A percentile compares a stretch with the other conserved stretches of the same genome.
Conservation (phyloP, 73 alveolate genomes). For the Blepharisma japonicum region DNA sequence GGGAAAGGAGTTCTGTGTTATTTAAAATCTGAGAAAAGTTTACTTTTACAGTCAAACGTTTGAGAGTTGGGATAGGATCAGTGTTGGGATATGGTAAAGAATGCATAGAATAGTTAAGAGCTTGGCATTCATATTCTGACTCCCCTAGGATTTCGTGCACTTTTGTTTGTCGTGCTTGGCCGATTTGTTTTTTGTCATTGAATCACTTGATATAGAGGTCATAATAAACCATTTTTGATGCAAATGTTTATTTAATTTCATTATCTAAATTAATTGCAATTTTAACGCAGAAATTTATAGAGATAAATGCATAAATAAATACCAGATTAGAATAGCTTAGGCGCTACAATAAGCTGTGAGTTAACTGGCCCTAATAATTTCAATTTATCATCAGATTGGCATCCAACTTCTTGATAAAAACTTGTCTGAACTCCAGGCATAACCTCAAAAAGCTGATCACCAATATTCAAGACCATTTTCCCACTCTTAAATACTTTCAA, state of each 20-base stretch:
- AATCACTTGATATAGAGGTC: conserved; percentile 20
- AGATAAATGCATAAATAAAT: no score
- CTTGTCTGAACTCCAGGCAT: conserved; percentile 18
- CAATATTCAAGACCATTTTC: background rate
- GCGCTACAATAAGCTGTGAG: conserved; percentile 15
- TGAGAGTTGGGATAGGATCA: background rate
- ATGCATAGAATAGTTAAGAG: background rate
- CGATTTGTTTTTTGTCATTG: background rate
- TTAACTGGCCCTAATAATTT: conserved; percentile 12
- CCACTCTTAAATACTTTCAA: conserved; percentile 14
- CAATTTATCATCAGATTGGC: background rate
- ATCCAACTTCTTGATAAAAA: conserved; percentile 22
- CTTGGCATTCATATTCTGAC: conserved; percentile 16
- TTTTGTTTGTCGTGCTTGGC: background rate
- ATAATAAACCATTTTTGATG: background rate
- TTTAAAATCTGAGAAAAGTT: conserved; percentile 18
- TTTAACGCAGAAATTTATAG: no score
- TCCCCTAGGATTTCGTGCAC: conserved; percentile 9
- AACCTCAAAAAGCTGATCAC: conserved; percentile 5
- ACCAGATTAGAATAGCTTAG: background rate
- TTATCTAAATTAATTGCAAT: no score
- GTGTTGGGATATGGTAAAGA: conserved; percentile 1
- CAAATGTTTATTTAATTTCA: no score
- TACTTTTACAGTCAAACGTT: conserved; percentile 2
- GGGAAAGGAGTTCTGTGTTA: conserved; percentile 10